Evolutionary conservation across 2,329 filamentous ascomycete genomes (phyloP), one percentile per base, ranked within the genome.

Genomic region (Colletotrichum noveboracense): DNA sequence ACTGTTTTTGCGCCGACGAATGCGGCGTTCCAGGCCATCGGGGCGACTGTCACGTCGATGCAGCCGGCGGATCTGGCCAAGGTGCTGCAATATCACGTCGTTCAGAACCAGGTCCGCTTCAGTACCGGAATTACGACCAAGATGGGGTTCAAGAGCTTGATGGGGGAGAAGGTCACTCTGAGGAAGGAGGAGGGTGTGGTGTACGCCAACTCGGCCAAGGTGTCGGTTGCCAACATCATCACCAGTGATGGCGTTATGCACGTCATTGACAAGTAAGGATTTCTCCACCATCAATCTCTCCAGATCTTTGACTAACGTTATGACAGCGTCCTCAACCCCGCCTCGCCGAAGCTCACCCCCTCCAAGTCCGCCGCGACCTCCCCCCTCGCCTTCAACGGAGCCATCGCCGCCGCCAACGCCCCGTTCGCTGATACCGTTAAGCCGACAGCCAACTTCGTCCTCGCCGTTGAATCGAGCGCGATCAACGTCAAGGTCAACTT

Each of bases 1-100:
- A 94, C 93, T 71, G 86, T 94, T 71, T 94, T 94, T 77, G 92
- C 89, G 1, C 92, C 93, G 3, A 87, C 85, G 79, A 91, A 93
- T 80, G 85, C 84, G 1, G 92, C 91, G 10, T 91, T 94, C 84
- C 85, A 88, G 58, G 83, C 85, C 26, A 89, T 94, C 60, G 90
- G 89, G 70, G 90, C 87, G 65, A 85, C 88, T 26, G 80, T 91
- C 14, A 80, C 83, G 36, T 86, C 87, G 72, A 82, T 92, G 56
- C 86, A 86, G 26, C 81, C 83, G 1, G 82, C 86, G 14, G 82
- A 91, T 16, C 85, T 94, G 2, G 82, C 86, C 3, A 82, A 81
- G 32, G 87, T 94, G 62, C 86, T 94, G 38, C 84, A 87, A 36
- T 95, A 95, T 83, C 93, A 95, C 80, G 87, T 94, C 67, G 83